phyloP scores from a whole-genome alignment of 2,329 filamentous ascomycete species.

The Penicillium sp. region DNA sequence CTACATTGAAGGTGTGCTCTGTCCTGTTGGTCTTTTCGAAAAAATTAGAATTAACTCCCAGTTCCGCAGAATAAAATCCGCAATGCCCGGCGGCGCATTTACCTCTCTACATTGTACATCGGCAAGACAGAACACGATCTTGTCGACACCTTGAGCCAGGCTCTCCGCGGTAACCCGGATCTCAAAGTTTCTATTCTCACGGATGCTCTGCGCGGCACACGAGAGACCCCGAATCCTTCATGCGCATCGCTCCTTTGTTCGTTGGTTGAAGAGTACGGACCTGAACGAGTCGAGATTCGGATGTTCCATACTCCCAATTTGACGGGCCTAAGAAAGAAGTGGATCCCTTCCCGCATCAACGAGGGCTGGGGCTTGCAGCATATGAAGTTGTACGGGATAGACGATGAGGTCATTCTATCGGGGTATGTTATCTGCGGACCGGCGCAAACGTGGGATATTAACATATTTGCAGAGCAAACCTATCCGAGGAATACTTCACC shows the following conservation, averaged over 20 bases:
- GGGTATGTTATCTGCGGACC: conserved; percentile 55
- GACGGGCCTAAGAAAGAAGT: conserved; percentile 78
- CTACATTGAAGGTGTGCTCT: conserved; percentile 73
- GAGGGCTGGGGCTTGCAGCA: conserved; percentile 98
- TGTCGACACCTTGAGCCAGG: conserved; percentile 73
- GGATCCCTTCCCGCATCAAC: conserved; percentile 86
- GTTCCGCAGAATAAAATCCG: conserved; percentile 70
- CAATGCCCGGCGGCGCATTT: conserved; percentile 75
- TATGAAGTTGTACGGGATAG: conserved; percentile 97
- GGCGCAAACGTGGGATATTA: not conserved
- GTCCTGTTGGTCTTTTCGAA: conserved; percentile 2
- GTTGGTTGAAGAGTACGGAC: conserved; percentile 79
- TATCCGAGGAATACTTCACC: conserved; percentile 93
- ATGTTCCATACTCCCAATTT: conserved; percentile 99
- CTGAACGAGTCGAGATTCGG: conserved; percentile 81
- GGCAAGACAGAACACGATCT: conserved; percentile 90
- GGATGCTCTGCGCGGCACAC: conserved; percentile 84
- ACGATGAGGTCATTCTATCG: conserved; percentile 93
- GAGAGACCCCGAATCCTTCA: conserved; percentile 81
- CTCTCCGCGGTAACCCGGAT: conserved; percentile 70
- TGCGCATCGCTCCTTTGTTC: conserved; percentile 85
- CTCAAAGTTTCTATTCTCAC: conserved; percentile 86
- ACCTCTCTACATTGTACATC: conserved; percentile 94
- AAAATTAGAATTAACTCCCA: conserved; percentile 2
- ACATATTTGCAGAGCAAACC: conserved; percentile 63